Conservation (phyloP, 768 basidiomycete genomes). For the Mycena capillaripes region DNA sequence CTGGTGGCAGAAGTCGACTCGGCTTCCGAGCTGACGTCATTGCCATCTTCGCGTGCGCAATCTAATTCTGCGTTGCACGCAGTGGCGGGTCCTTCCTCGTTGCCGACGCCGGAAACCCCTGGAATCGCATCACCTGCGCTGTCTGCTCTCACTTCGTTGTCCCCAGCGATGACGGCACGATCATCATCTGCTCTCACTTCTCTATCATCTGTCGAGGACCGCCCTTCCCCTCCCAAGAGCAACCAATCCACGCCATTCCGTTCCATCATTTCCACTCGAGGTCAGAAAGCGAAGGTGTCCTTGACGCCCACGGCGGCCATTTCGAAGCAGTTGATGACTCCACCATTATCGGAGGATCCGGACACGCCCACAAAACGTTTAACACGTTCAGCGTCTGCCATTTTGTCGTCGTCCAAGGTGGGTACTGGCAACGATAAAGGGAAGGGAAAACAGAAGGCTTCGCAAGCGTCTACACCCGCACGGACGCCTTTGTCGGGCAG, state of each 20-base stretch:
- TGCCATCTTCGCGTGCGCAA: slow-evolving; percentile 55
- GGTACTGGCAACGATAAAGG: slow-evolving; percentile 39
- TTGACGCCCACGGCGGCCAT: slow-evolving; percentile 4
- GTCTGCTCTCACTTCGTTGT: slow-evolving; percentile 43
- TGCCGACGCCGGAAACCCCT: slow-evolving; percentile 45
- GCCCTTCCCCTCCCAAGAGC: slow-evolving; percentile 49
- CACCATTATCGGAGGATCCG: slow-evolving; percentile 62
- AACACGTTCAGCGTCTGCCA: slow-evolving; percentile 42
- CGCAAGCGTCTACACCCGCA: slow-evolving; percentile 48
- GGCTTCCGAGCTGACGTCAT: slow-evolving; percentile 60
- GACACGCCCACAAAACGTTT: slow-evolving; percentile 47
- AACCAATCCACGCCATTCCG: slow-evolving; percentile 57
- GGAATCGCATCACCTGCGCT: slow-evolving; percentile 49
- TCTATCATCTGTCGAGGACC: slow-evolving; percentile 53
- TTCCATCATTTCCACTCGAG: slow-evolving; percentile 73
- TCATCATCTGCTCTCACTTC: slow-evolving; percentile 60
- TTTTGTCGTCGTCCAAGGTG: slow-evolving; percentile 19
- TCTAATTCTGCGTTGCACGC: slow-evolving; percentile 42
- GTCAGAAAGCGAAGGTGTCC: slow-evolving; percentile 58
- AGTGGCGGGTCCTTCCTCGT: slow-evolving; percentile 35
- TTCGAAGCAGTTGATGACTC: slow-evolving; percentile 59
- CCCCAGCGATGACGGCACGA: slow-evolving; percentile 42
- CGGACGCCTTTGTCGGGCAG: slow-evolving; percentile 38
- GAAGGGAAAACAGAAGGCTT: slow-evolving; percentile 46
- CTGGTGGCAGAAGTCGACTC: slow-evolving; percentile 63